Evolutionary conservation across 257 asterid genomes (phyloP), one percentile per base, ranked within the genome.

Genomic region (Nicotiana attenuata): DNA sequence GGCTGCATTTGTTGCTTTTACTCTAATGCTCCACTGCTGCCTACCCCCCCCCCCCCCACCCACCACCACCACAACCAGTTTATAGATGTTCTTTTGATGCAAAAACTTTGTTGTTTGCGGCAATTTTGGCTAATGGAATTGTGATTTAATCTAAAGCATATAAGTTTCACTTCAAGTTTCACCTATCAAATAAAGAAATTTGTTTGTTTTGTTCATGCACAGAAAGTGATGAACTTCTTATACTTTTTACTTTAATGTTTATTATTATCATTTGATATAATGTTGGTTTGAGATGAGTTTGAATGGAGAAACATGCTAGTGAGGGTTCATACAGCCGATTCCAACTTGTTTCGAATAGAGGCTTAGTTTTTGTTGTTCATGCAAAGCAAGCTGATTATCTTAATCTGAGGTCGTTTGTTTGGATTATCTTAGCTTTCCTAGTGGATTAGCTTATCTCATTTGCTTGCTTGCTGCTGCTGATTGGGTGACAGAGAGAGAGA

Each of bases 381-480:
- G 78, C 19, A 71, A 33, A 71, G 20, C 7, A 0, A 13, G 35
- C 78, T 71, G 20, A 45, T 22, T 22, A 13, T 71, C 20, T 71
- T 71, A 13, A 41, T 71, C 60, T 71, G 35, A 45, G 78, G n/a
- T 41, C 14, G 2, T 45, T 71, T 71, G 35, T 71, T 33, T 45
- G 78, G 78, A 45, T 45, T 71, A 35, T 22, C 59, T 31, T 71
- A 22, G 22, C 19, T 71, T 20, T 8, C 38, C 26, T 22, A 14
- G 20, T 71, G 60, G 4, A 45, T 50, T 75, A 22, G 0, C 80
- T 50, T 55, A 75, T 24, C 63, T 47, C 41, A 50, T 47, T 75
- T 50, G 80, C 16, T 75, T 50, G 80, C 68, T 71, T 63, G 71
- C 66, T 59, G 45, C 76, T 31, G n/a, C 41, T 19, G 67, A 73